Evolutionary conservation across 1,139 yeast species (phyloP).

Genomic region (Kodamaea fungicola): DNA sequence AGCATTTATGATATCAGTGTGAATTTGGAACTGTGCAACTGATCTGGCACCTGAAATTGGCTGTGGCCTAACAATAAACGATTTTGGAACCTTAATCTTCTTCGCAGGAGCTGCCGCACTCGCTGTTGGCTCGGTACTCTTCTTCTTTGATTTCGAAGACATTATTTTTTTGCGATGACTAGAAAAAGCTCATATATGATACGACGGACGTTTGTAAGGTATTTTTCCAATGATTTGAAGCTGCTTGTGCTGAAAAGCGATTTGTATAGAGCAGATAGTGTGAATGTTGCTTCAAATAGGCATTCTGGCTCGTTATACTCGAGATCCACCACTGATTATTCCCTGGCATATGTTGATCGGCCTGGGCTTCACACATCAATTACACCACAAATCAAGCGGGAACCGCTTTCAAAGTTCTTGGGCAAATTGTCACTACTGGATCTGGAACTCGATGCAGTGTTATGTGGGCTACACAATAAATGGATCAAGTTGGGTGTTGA

Average conservation of each 20-base stretch:
- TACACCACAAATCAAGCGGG: slow-evolving; percentile 2
- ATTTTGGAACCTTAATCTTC: slow-evolving; percentile 44
- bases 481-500: slow-evolving; percentile 8
- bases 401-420: slow-evolving; percentile 11
- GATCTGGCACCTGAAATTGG: slow-evolving; percentile 10
- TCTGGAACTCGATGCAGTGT: slow-evolving; percentile 20
- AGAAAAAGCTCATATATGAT: slow-evolving; percentile 1
- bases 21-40: slow-evolving; percentile 18
- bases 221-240: background rate
- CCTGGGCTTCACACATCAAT: slow-evolving; percentile 1
- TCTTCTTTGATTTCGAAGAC: slow-evolving; percentile 34
- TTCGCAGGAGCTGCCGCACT: slow-evolving; percentile 22
- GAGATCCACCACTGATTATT: slow-evolving; percentile 14
- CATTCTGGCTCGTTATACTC: slow-evolving; percentile 13
- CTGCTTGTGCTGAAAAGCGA: slow-evolving; percentile 8
- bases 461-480: slow-evolving; percentile 21
- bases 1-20: slow-evolving; percentile 50
- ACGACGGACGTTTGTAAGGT: slow-evolving; percentile 2
- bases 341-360: slow-evolving; percentile 11
- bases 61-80: slow-evolving; percentile 58
- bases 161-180: slow-evolving; percentile 11
- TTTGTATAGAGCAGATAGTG: slow-evolving; percentile 4
- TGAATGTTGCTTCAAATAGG: slow-evolving; percentile 4
- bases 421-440: slow-evolving; percentile 22
- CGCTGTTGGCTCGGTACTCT: slow-evolving; percentile 18